Conservation (phyloP, 148 eudicot species). For the Vaccinium darrowii region DNA sequence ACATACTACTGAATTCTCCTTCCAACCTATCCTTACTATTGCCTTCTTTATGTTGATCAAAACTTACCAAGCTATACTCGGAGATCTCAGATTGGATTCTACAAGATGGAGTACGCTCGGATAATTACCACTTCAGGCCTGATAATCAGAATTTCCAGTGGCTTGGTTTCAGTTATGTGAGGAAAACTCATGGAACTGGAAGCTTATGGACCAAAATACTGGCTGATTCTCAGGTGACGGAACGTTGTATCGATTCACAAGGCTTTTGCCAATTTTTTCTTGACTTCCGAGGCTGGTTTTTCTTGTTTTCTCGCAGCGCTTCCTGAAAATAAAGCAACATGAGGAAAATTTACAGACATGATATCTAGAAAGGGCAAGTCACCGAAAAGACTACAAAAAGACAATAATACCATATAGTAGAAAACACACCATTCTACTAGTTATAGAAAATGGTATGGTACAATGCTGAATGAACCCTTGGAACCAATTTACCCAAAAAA, state of each 20-base stretch:
- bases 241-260: constrained; percentile 12
- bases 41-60: background rate
- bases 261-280: constrained; percentile 23
- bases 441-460: background rate
- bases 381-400: background rate
- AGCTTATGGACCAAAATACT: background rate
- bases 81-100: background rate
- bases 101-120: background rate
- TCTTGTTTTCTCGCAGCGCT: constrained; percentile 23
- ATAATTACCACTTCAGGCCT: background rate
- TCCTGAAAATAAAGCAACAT: constrained; percentile 20
- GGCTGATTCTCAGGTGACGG: background rate
- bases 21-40: background rate
- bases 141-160: background rate
- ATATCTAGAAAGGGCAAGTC: background rate
- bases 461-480: background rate
- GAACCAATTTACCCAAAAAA: no score
- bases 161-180: background rate
- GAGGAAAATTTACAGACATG: background rate
- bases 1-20: background rate
- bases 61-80: background rate
- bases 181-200: background rate
- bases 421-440: background rate
- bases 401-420: background rate
- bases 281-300: constrained; percentile 1